Evolutionary conservation across 345 rosid species (phyloP), one percentile per base, ranked within the genome.

Genomic region (Salix purpurea): DNA sequence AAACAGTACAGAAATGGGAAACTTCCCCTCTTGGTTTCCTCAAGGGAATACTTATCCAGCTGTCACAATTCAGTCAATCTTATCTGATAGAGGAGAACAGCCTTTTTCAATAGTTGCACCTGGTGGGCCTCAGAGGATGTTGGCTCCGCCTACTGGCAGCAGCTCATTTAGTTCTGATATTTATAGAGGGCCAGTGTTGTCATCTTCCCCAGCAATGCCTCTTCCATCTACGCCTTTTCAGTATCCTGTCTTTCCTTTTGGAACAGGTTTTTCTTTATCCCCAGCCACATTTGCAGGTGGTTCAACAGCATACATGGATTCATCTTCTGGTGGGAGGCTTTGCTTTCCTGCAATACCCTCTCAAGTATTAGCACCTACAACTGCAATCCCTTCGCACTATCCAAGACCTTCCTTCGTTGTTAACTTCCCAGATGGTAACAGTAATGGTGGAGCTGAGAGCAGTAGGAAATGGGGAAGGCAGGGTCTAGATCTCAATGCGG

Each of bases 181-280:
- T 34, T 92, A 83, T 77, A 87, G 96, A 77, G 87, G 89, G 24
- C 85, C 98, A 1, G 91, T 96, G 34, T 74, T 96, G 72, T 82
- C 91, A 9, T 89, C 99, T 56, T 86, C 97, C 74, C 96, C 97
- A 16, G 97, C 97, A 0, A 72, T 89, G 60, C 82, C 99, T 2
- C 92, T 88, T 69, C 89, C 88, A 39, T 76, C 98, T 50, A 46
- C 89, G 16, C 77, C 90, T 28, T 95, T 86, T 77, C 99, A 90
- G 79, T 95, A 90, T 85, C 88, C 97, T 0, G 81, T 78, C 71
- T 86, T 90, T 68, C 74, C 96, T 58, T 91, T 91, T 80, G 89
- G 89, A 16, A 69, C 86, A 67, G 85, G 77, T 56, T 96, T 88
- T 67, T 88, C 97, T 54, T 77, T 95, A 65, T 74, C 92, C 10